Percentiles rank a stretch among this genome's conserved stretches.
Conservation (phyloP, 192 early-diverging fungal species). For the Coemansia sp. region DNA sequence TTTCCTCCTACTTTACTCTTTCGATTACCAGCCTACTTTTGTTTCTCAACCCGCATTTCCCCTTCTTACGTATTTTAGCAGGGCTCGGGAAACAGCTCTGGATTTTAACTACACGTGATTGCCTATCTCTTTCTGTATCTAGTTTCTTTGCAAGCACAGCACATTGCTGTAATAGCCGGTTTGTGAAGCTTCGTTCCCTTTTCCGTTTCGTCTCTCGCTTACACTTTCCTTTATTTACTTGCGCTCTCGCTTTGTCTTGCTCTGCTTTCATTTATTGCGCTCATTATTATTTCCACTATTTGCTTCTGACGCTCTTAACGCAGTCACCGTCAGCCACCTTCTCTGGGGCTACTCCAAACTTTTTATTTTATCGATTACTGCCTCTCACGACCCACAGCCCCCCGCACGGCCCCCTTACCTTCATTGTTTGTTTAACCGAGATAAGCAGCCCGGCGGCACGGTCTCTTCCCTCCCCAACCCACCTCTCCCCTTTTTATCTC, state of each 20-base stretch:
- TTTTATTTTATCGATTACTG: conserved; percentile 1
- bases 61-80: neutral
- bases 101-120: neutral
- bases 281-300: neutral
- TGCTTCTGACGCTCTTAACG: neutral
- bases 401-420: neutral
- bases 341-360: neutral
- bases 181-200: neutral
- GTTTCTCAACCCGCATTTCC: neutral
- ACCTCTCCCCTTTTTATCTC: neutral
- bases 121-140: neutral
- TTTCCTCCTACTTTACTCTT: neutral
- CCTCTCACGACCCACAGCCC: neutral
- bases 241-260: neutral
- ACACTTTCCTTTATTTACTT: neutral
- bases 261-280: neutral
- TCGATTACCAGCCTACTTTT: neutral
- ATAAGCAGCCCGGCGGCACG: conserved; percentile 2
- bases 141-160: neutral
- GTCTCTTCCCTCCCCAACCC: conserved; percentile 1
- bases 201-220: neutral
- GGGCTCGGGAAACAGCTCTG: neutral
- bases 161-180: neutral
- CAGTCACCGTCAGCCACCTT: conserved; percentile 1
- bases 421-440: conserved; percentile 12